Base-by-base conservation (phyloP, 257 asterid genomes). In the Pogostemon cablin region DNA sequence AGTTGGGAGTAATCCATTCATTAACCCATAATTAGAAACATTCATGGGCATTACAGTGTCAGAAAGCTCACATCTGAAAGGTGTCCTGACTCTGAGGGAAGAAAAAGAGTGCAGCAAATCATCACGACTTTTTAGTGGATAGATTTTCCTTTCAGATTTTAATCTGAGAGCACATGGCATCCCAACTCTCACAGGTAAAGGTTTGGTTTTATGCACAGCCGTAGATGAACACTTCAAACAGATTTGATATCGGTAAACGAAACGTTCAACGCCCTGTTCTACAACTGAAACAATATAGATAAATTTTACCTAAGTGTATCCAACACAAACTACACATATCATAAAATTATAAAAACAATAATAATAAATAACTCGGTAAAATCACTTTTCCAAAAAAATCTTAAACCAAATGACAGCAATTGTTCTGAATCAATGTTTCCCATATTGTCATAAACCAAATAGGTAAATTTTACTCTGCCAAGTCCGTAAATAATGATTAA, bases 261-360 rank as follows among this genome's bases (percentile, higher is more conserved):
- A n/a, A n/a, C n/a, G n/a, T 76, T 79, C 15, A 86, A 56, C 66
- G 83, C 72, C 77, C 78, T 71, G 71, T 71, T 83, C 88, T 86
- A 93, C 86, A 81, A 83, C 91, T 80, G 44, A 60, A 58, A 7
- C 44, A 10, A 68, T 41, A 71, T 62, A 50, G 37, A 61, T 11
- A 4, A 72, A 61, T 59, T 37, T 53, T 25, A 66, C 35, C 60
- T 6, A 66, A 15, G 32, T 32, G 37, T 35, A 32, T 44, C 64
- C 50, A 60, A 9, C n/a, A 34, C 46, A 20, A 32, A 43, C 48
- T 5, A 2, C 25, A 4, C 37, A 40, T 62, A 57, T 7, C 59
- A 57, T 41, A 15, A 71, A 39, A 20, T 20, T 20, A 20, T 20
- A 20, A 20, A 0, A 20, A 20, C 1, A 20, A 20, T 20, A 20